Evolutionary conservation across 192 early-diverging fungal genomes (phyloP).

Genomic region (Coemansia sp.): DNA sequence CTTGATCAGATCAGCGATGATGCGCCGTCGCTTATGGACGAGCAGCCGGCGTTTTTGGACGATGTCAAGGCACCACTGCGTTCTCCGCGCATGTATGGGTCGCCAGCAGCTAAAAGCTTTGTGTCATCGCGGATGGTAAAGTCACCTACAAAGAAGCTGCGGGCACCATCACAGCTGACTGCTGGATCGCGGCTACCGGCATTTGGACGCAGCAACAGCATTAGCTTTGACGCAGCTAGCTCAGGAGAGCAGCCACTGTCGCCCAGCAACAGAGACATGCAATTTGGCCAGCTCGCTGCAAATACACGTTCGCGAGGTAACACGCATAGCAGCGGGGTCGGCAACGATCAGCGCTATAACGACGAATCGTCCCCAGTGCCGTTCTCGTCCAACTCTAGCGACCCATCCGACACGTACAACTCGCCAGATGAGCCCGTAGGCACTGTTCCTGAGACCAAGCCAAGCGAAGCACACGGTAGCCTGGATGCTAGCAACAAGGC

Average conservation of each 20-base stretch:
- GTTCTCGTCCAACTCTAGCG: slow-evolving; percentile 3
- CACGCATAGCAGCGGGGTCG: slow-evolving; percentile 26
- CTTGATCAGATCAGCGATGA: slow-evolving; percentile 27
- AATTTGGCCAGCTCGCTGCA: background rate
- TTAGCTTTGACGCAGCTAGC: slow-evolving; percentile 11
- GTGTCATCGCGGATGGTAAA: slow-evolving; percentile 37
- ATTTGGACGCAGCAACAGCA: slow-evolving; percentile 21
- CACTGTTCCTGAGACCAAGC: no score
- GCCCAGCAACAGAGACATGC: slow-evolving; percentile 9
- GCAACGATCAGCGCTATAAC: slow-evolving; percentile 5
- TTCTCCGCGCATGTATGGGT: slow-evolving; percentile 33
- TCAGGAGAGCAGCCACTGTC: slow-evolving; percentile 19
- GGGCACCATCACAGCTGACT: slow-evolving; percentile 7
- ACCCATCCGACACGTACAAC: slow-evolving; percentile 1
- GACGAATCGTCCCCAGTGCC: slow-evolving; percentile 1
- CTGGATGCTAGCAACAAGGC: slow-evolving; percentile 1
- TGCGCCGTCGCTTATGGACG: slow-evolving; percentile 39
- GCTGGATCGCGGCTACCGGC: slow-evolving; percentile 7
- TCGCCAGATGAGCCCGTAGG: slow-evolving; percentile 1
- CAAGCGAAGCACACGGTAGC: slow-evolving; percentile 3
- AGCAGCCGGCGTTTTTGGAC: slow-evolving; percentile 45
- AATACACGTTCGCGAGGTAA: slow-evolving; percentile 27
- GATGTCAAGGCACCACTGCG: slow-evolving; percentile 22
- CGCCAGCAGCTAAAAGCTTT: slow-evolving; percentile 45
- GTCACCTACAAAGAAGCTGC: slow-evolving; percentile 16